phyloP scores from a whole-genome alignment of 495 filamentous ascomycete genomes.

The Trichoderma asperelloides region DNA sequence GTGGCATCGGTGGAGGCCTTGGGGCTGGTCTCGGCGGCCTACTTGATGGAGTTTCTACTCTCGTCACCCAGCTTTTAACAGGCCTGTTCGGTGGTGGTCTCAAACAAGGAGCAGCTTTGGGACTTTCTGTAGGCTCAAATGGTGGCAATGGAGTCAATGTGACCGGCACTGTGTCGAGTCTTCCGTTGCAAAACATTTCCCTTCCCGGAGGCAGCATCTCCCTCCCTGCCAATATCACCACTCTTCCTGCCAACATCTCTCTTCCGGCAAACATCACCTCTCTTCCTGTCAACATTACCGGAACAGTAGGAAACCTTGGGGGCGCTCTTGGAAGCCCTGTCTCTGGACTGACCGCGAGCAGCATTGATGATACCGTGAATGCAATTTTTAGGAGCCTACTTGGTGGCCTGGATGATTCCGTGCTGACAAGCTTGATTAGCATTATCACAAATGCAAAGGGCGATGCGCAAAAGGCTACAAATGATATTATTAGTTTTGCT shows the following conservation, averaged over 20 bases:
- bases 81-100: background rate
- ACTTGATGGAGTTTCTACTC: background rate
- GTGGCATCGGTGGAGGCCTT: background rate
- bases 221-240: background rate
- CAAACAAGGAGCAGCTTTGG: background rate
- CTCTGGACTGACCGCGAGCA: too few relatives aligned
- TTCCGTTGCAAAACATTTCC: background rate
- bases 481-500: background rate
- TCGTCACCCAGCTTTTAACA: too few relatives aligned
- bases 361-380: background rate
- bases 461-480: background rate
- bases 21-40: background rate
- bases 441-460: background rate
- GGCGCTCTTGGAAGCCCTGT: too few relatives aligned
- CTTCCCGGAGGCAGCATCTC: background rate
- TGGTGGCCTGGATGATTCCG: background rate
- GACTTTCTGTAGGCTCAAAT: background rate
- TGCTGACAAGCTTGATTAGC: background rate
- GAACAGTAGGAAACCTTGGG: too few relatives aligned
- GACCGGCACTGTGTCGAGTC: background rate
- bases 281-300: too few relatives aligned
- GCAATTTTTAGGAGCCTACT: background rate
- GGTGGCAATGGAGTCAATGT: background rate
- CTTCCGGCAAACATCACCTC: too few relatives aligned
- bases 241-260: too few relatives aligned